Conservation (phyloP, 345 rosid species). For the Salix udensis region DNA sequence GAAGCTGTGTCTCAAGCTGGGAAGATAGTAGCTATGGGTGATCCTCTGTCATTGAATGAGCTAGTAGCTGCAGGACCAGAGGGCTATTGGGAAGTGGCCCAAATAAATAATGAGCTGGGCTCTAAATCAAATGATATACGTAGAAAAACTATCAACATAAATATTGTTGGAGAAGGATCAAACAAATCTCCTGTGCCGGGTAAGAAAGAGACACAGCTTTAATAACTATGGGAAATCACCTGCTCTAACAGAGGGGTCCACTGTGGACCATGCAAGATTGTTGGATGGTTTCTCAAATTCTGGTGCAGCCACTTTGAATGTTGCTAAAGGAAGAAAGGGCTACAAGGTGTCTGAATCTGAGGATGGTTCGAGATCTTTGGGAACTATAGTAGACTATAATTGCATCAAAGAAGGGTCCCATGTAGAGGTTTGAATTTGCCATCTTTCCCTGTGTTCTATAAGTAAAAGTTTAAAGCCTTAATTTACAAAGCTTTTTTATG, state of each 20-base stretch:
- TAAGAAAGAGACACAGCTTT: constrained; percentile 33
- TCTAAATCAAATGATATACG: constrained; percentile 23
- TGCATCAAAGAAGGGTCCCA: constrained; percentile 63
- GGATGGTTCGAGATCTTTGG: constrained; percentile 34
- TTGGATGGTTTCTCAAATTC: constrained; percentile 39
- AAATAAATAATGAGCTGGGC: constrained; percentile 36
- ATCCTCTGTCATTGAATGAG: constrained; percentile 55
- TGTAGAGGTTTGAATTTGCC: constrained; percentile 63
- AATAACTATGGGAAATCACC: constrained; percentile 36
- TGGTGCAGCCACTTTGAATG: constrained; percentile 38
- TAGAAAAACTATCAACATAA: constrained; percentile 19
- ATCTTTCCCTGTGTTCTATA: background rate
- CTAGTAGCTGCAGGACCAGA: constrained; percentile 70
- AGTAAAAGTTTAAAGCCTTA: background rate
- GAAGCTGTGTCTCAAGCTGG: constrained; percentile 96
- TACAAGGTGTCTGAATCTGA: constrained; percentile 42
- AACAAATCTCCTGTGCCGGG: constrained; percentile 23
- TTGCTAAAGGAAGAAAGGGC: constrained; percentile 41
- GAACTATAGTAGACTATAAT: constrained; percentile 31
- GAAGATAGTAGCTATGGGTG: constrained; percentile 80
- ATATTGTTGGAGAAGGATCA: constrained; percentile 17
- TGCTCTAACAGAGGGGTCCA: constrained; percentile 26
- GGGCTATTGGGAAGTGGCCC: constrained; percentile 61
- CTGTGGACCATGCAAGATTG: constrained; percentile 40
- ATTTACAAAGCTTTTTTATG: background rate